Conservation (phyloP, 176 grass and related monocot genomes). For the Poa annua region DNA sequence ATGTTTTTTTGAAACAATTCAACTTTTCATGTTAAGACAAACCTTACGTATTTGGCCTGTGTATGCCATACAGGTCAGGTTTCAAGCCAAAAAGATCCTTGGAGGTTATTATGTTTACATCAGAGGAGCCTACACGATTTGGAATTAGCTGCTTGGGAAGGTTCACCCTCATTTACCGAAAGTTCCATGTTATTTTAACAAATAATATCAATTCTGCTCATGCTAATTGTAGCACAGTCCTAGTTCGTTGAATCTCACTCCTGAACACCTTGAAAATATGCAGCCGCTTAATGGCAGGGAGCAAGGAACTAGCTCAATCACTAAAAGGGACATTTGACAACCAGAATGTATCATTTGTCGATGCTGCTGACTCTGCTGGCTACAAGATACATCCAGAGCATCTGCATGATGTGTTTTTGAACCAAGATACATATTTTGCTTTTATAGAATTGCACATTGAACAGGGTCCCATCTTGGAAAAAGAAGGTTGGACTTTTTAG, state of each 20-base stretch:
- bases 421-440: slow-evolving; percentile 75
- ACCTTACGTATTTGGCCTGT: slow-evolving; percentile 28
- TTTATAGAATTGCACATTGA: slow-evolving; percentile 99
- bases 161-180: slow-evolving; percentile 36
- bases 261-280: slow-evolving; percentile 53
- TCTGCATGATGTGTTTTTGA: slow-evolving; percentile 68
- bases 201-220: background rate
- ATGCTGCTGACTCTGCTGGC: slow-evolving; percentile 78
- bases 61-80: slow-evolving; percentile 53
- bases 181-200: slow-evolving; percentile 13
- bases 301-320: slow-evolving; percentile 63
- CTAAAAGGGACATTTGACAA: slow-evolving; percentile 71
- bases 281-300: slow-evolving; percentile 86
- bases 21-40: background rate
- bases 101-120: slow-evolving; percentile 99
- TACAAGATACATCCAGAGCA: slow-evolving; percentile 66
- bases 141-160: slow-evolving; percentile 98
- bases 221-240: background rate
- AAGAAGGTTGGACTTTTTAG: slow-evolving; percentile 68
- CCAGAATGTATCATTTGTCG: slow-evolving; percentile 82
- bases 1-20: background rate
- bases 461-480: slow-evolving; percentile 91
- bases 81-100: slow-evolving; percentile 85
- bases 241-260: slow-evolving; percentile 5
- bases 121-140: slow-evolving; percentile 94